Conservation (phyloP, 371 early-diverging fungal genomes). For the Mortierella sp. region DNA sequence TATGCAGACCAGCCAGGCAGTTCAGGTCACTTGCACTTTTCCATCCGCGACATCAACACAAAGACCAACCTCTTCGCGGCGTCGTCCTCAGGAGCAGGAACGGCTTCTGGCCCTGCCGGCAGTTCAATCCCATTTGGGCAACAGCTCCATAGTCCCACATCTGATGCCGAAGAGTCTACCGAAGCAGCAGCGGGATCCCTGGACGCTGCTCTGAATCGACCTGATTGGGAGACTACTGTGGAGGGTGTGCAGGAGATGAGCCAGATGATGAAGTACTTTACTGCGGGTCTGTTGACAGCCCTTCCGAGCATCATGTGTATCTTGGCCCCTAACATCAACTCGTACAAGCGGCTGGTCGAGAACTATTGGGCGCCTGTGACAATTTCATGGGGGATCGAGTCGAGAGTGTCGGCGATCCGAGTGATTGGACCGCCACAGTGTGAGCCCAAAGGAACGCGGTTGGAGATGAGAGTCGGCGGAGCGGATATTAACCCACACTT, state of each 20-base stretch:
- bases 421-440: slow-evolving; percentile 83
- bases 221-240: slow-evolving; percentile 49
- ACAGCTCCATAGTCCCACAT: slow-evolving; percentile 36
- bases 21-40: slow-evolving; percentile 89
- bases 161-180: slow-evolving; percentile 22
- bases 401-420: slow-evolving; percentile 82
- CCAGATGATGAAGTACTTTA: slow-evolving; percentile 72
- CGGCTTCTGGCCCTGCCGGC: not conserved
- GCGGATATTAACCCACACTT: slow-evolving; percentile 89
- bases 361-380: slow-evolving; percentile 92
- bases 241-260: slow-evolving; percentile 63
- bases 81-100: not conserved
- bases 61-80: slow-evolving; percentile 70
- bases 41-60: slow-evolving; percentile 64
- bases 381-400: slow-evolving; percentile 86
- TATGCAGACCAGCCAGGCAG: slow-evolving; percentile 82
- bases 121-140: not conserved
- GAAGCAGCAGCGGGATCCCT: slow-evolving; percentile 11
- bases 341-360: slow-evolving; percentile 88
- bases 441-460: slow-evolving; percentile 73
- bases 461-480: slow-evolving; percentile 89
- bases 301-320: slow-evolving; percentile 84
- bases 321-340: slow-evolving; percentile 88
- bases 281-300: slow-evolving; percentile 83
- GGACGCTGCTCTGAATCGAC: slow-evolving; percentile 18